Conservation (phyloP, 192 early-diverging fungal species). For the Coemansia sp. region DNA sequence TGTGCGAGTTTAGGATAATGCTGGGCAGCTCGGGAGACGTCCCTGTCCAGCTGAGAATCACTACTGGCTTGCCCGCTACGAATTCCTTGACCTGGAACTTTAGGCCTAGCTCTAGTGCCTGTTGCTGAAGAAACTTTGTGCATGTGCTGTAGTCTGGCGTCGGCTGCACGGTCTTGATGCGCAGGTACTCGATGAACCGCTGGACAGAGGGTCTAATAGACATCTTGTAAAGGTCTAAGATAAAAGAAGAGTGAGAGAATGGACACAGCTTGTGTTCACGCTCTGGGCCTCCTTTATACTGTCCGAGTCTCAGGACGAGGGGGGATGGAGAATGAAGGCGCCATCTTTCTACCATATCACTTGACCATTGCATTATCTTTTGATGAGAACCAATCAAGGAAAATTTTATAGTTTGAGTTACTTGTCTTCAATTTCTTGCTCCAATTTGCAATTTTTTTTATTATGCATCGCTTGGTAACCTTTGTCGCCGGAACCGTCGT, state of each 20-base stretch:
- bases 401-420: not conserved
- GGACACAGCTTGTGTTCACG: not conserved
- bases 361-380: not conserved
- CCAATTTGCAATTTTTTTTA: not conserved
- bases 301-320: not conserved
- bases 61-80: conserved; percentile 70
- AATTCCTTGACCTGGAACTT: conserved; percentile 54
- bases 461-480: conserved; percentile 44
- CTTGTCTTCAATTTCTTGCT: not conserved
- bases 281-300: not conserved
- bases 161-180: conserved; percentile 86
- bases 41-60: conserved; percentile 74
- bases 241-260: not conserved
- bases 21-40: conserved; percentile 59
- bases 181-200: conserved; percentile 80
- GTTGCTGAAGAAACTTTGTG: conserved; percentile 63
- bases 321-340: not conserved
- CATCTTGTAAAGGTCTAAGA: not conserved
- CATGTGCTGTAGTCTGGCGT: conserved; percentile 75
- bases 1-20: conserved; percentile 84
- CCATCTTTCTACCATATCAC: not conserved
- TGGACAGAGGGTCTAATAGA: conserved; percentile 19
- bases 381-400: no score
- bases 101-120: conserved; percentile 74
- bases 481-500: conserved; percentile 49